Evolutionary conservation across 257 asterid species (phyloP).

Genomic region (Misopates orontium): DNA sequence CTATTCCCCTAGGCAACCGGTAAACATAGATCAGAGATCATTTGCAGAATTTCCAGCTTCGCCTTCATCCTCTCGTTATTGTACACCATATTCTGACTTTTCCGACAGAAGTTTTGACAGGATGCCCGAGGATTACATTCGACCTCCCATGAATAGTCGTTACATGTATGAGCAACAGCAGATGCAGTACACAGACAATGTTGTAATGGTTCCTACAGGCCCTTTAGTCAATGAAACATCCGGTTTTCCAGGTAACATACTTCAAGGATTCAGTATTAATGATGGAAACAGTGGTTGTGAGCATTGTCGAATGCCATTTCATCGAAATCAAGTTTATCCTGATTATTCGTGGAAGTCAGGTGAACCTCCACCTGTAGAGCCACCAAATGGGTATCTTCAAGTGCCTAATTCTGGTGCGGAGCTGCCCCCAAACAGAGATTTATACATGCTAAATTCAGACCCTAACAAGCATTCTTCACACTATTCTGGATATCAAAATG

Average conservation of each 20-base stretch:
- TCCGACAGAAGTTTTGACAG: conserved; percentile 55
- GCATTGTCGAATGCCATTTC: conserved; percentile 59
- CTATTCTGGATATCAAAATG: conserved; percentile 63
- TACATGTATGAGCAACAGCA: conserved; percentile 61
- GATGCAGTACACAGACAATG: conserved; percentile 57
- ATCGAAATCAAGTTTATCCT: conserved; percentile 58
- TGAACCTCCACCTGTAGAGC: conserved; percentile 55
- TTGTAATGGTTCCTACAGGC: conserved; percentile 54
- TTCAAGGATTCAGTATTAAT: conserved; percentile 50
- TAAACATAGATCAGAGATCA: conserved; percentile 63
- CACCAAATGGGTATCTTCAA: conserved; percentile 66
- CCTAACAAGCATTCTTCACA: conserved; percentile 54
- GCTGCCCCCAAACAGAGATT: conserved; percentile 72
- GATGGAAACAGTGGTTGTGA: conserved; percentile 76
- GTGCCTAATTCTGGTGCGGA: conserved; percentile 61
- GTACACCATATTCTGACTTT: conserved; percentile 59
- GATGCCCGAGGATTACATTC: conserved; percentile 61
- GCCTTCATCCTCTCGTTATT: conserved; percentile 73
- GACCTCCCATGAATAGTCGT: conserved; percentile 47
- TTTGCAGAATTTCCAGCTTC: conserved; percentile 73
- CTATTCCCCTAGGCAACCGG: conserved; percentile 84
- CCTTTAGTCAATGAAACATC: conserved; percentile 47
- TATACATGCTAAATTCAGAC: conserved; percentile 52
- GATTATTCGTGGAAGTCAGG: conserved; percentile 62
- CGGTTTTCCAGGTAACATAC: conserved; percentile 75